A percentile compares a stretch with the other conserved stretches of the same genome.
Conservation (phyloP, 768 basidiomycete genomes). For the Tremella yokohamensis region DNA sequence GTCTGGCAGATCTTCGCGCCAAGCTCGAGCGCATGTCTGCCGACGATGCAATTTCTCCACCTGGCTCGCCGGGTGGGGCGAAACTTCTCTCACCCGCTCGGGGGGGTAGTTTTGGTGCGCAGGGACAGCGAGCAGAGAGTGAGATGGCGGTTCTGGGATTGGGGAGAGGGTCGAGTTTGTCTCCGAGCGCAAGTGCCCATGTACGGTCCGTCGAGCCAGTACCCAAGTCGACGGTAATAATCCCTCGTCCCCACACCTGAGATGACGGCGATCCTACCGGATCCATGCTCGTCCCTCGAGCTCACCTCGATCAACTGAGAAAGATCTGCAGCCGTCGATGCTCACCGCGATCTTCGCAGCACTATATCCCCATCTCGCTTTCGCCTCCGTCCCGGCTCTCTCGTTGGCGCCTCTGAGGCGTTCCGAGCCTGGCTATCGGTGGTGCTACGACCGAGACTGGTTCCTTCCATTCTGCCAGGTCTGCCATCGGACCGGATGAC, state of each 20-base stretch:
- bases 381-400: not conserved
- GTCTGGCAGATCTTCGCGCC: constrained; percentile 63
- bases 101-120: no score
- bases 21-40: constrained; percentile 65
- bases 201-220: constrained; percentile 92
- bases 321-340: not conserved
- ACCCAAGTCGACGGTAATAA: constrained; percentile 91
- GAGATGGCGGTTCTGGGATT: no score
- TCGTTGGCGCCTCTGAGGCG: no score
- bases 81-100: constrained; percentile 4
- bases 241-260: constrained; percentile 95
- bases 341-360: constrained; percentile 12
- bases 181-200: no score
- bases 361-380: constrained; percentile 10
- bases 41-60: constrained; percentile 38
- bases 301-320: not conserved
- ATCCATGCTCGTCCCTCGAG: constrained; percentile 86
- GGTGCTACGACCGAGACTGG: constrained; percentile 8
- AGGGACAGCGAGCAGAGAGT: no score
- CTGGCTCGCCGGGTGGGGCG: constrained; percentile 21
- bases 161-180: no score
- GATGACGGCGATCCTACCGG: constrained; percentile 93
- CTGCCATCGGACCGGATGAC: not conserved
- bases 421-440: no score
- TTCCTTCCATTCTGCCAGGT: constrained; percentile 10